Percentiles rank a stretch among this genome's conserved stretches.
Conservation (phyloP, 2,329 filamentous ascomycete species). For the Elsinoe australis region DNA sequence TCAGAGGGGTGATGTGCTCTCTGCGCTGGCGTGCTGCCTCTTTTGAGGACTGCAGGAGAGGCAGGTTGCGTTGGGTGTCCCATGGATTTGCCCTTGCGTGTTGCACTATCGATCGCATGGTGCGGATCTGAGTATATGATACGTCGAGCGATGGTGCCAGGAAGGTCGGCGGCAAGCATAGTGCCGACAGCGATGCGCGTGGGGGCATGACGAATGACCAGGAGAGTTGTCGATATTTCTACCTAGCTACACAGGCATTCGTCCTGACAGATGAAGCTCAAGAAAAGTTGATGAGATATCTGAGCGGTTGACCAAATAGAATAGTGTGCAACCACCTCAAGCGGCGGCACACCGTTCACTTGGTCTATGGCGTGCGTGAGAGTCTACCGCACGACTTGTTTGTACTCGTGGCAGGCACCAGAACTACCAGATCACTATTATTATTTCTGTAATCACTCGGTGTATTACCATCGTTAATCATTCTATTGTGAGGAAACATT, state of each 20-base stretch:
- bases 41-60: slow-evolving; percentile 48
- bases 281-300: too few species aligned
- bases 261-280: not conserved
- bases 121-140: slow-evolving; percentile 29
- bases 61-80: slow-evolving; percentile 44
- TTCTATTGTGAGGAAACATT: too few species aligned
- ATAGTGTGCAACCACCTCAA: not conserved
- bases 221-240: not conserved
- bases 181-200: slow-evolving; percentile 22
- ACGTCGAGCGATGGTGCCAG: slow-evolving; percentile 27
- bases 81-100: slow-evolving; percentile 45
- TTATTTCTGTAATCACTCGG: too few species aligned
- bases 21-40: slow-evolving; percentile 54
- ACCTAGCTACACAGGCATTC: not conserved
- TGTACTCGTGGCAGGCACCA: too few species aligned
- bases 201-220: slow-evolving; percentile 29
- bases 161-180: slow-evolving; percentile 28
- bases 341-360: too few species aligned
- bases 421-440: too few species aligned
- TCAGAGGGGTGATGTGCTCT: slow-evolving; percentile 51
- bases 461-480: too few species aligned
- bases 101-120: slow-evolving; percentile 53
- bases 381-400: too few species aligned
- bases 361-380: too few species aligned
- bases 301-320: not conserved